Conservation (phyloP, 1,139 yeast species). For the Hyphopichia fennica region DNA sequence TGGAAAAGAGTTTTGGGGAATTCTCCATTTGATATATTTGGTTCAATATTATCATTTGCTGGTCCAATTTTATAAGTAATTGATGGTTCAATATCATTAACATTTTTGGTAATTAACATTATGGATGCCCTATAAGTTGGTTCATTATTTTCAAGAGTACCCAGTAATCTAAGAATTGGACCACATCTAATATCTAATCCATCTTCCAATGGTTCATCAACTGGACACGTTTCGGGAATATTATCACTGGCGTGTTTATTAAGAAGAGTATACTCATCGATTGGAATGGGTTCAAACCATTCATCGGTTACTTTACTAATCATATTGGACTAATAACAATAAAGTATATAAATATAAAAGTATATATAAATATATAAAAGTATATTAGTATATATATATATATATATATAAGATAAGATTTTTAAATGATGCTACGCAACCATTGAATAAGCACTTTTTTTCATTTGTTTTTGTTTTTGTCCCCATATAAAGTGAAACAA, state of each 20-base stretch:
- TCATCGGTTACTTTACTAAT: conserved; percentile 7
- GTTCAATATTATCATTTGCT: conserved; percentile 9
- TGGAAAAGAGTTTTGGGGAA: conserved; percentile 47
- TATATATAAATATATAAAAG: no score
- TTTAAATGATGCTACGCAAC: no score
- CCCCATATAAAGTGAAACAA: no score
- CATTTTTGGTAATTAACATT: conserved; percentile 56
- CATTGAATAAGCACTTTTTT: no score
- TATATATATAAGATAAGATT: no score
- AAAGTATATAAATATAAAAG: no score
- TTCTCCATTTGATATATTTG: conserved; percentile 28
- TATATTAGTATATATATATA: no score
- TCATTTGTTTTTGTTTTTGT: no score
- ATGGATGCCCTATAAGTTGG: conserved; percentile 64
- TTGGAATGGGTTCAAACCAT: conserved; percentile 33
- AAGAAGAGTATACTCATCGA: conserved; percentile 26
- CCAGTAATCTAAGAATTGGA: conserved; percentile 69
- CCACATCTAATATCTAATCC: conserved; percentile 66
- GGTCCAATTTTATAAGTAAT: conserved; percentile 45
- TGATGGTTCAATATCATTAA: conserved; percentile 27
- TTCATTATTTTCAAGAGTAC: conserved; percentile 49
- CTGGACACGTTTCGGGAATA: conserved; percentile 29
- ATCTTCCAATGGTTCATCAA: conserved; percentile 21
- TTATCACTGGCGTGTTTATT: conserved; percentile 23
- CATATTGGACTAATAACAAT: no score